Evolutionary conservation across 805 yeast genomes (phyloP).

Genomic region (Teunomyces barrocoloradensis): DNA sequence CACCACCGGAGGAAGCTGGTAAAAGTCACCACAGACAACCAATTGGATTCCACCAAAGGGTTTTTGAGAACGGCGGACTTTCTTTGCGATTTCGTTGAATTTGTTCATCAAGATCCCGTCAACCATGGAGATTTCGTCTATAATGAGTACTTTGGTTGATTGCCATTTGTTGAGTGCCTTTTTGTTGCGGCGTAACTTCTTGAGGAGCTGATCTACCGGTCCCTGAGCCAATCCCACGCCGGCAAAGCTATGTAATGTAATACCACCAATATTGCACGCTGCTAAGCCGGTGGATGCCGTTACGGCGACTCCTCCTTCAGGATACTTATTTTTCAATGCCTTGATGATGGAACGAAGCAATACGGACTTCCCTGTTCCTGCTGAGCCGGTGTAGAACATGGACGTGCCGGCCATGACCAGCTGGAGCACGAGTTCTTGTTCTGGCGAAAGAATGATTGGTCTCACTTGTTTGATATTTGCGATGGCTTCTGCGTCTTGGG

Average conservation of each 20-base stretch:
- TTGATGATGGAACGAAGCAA: conserved; percentile 65
- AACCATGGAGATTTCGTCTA: conserved; percentile 82
- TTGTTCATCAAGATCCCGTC: conserved; percentile 67
- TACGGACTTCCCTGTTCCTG: conserved; percentile 97
- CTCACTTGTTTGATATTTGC: conserved; percentile 25
- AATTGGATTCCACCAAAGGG: conserved; percentile 85
- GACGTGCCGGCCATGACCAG: conserved; percentile 64
- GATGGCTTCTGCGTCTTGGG: conserved; percentile 1
- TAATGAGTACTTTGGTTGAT: conserved; percentile 54
- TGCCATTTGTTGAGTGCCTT: conserved; percentile 56
- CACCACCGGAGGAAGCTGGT: conserved; percentile 74
- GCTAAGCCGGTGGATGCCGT: conserved; percentile 87
- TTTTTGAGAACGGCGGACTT: conserved; percentile 38
- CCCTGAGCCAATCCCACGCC: conserved; percentile 76
- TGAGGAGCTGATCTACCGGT: conserved; percentile 42
- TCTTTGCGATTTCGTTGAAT: conserved; percentile 57
- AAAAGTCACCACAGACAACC: conserved; percentile 77
- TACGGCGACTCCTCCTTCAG: conserved; percentile 57
- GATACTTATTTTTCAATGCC: conserved; percentile 45
- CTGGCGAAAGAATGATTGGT: conserved; percentile 43
- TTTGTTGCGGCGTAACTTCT: conserved; percentile 52
- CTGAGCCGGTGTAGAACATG: conserved; percentile 93
- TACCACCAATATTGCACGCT: conserved; percentile 79
- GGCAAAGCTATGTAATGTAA: conserved; percentile 71
- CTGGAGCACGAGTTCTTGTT: conserved; percentile 64